These are phyloP conservation scores for Penicillium desertorum DNA, from an alignment of 495 filamentous ascomycete genomes.

Conservation along the genomic window DNA sequence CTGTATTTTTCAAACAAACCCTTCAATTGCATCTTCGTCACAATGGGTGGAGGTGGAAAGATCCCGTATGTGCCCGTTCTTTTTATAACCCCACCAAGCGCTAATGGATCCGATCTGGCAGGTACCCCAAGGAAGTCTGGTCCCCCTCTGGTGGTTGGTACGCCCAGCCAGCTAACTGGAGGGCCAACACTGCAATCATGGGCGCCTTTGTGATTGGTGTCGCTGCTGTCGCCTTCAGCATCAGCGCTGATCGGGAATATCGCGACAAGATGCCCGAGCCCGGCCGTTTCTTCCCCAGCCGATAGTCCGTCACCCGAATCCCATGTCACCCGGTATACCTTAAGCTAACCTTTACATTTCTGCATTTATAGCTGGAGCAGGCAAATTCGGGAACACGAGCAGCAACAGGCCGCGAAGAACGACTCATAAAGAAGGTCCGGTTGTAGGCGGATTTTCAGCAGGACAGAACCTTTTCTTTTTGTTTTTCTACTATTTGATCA, in stretches of 20 bases:
- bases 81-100: conserved; percentile 1
- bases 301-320: conserved; percentile 67
- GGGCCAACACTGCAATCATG: conserved; percentile 85
- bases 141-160: conserved; percentile 99
- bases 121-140: conserved; percentile 99
- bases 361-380: conserved; percentile 72
- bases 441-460: conserved; percentile 27
- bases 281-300: conserved; percentile 87
- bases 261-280: conserved; percentile 83
- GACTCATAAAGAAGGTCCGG: conserved; percentile 42
- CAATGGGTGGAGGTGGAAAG: conserved; percentile 68
- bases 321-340: conserved; percentile 6
- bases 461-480: conserved; percentile 37
- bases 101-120: conserved; percentile 41
- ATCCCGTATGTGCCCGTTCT: conserved; percentile 68
- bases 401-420: conserved; percentile 55
- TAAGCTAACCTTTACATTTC: conserved; percentile 22
- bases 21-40: conserved; percentile 34
- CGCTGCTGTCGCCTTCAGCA: conserved; percentile 67
- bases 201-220: conserved; percentile 70
- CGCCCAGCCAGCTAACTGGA: conserved; percentile 91
- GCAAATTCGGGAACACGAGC: conserved; percentile 87
- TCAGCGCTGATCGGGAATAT: conserved; percentile 80
- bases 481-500: conserved; percentile 35
- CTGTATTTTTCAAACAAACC: conserved; percentile 25